Conservation (phyloP, 768 basidiomycete genomes). For the Kwoniella heveanensis region DNA sequence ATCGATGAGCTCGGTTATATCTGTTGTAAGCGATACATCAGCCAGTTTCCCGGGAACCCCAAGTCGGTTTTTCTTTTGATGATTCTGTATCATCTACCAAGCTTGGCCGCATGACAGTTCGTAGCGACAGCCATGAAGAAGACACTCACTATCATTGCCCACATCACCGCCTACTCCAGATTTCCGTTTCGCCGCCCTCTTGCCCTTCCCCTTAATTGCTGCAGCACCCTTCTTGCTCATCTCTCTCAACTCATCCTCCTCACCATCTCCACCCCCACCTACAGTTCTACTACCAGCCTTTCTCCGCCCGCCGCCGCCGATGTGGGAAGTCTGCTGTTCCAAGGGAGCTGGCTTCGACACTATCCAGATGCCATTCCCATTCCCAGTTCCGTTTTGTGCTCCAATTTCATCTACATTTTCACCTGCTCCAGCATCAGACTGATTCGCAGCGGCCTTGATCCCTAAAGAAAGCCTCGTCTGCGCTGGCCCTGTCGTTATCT, state of each 20-base stretch:
- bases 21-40: too few relatives aligned
- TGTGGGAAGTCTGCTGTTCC: background rate
- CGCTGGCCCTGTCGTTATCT: background rate
- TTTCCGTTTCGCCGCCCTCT: constrained; percentile 15
- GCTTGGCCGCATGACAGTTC: background rate
- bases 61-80: too few relatives aligned
- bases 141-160: background rate
- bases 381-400: constrained; percentile 10
- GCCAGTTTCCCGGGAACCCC: too few relatives aligned
- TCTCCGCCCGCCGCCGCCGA: background rate
- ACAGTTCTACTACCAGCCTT: constrained; percentile 1
- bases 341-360: background rate
- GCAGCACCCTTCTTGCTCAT: constrained; percentile 26
- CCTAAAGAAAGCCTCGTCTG: background rate
- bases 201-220: constrained; percentile 13
- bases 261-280: constrained; percentile 25
- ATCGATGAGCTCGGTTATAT: background rate
- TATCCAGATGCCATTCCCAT: background rate
- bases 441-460: background rate
- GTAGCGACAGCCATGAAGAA: too few relatives aligned
- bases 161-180: background rate
- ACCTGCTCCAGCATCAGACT: background rate
- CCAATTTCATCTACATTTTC: background rate
- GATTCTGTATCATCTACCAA: too few relatives aligned
- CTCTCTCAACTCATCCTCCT: constrained; percentile 40